Evolutionary conservation across 2,329 filamentous ascomycete genomes (phyloP).

Genomic region (Xylariales sp.): DNA sequence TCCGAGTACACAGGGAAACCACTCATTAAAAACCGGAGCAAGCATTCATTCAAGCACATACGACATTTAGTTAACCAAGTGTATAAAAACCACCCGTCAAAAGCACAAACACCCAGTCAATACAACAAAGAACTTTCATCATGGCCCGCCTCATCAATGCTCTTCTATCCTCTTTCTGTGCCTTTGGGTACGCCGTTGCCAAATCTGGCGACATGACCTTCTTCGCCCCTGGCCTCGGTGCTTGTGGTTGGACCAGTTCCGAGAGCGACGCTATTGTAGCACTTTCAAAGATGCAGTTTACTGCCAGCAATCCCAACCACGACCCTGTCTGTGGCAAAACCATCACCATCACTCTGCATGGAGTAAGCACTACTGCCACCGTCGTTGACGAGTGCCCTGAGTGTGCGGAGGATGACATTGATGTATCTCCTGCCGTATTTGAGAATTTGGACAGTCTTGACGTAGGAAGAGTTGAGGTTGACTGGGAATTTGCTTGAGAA

Average conservation of each 20-base stretch:
- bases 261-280: constrained; percentile 5
- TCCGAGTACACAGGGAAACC: too few species aligned
- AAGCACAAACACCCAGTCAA: neutral
- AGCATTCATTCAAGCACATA: too few species aligned
- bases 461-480: constrained; percentile 18
- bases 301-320: constrained; percentile 11
- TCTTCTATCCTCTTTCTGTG: constrained; percentile 2
- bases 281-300: constrained; percentile 1
- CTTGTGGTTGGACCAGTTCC: constrained; percentile 6
- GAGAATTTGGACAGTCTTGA: constrained; percentile 14
- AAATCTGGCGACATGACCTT: constrained; percentile 8
- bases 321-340: constrained; percentile 8
- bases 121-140: neutral
- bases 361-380: constrained; percentile 17
- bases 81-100: neutral
- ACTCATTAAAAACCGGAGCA: too few species aligned
- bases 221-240: constrained; percentile 4
- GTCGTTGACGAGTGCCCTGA: constrained; percentile 26
- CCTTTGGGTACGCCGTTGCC: constrained; percentile 4
- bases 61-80: neutral
- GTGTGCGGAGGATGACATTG: constrained; percentile 20
- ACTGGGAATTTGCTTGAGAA: constrained; percentile 14
- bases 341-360: constrained; percentile 12
- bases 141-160: constrained; percentile 4
- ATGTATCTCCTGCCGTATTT: constrained; percentile 26